Conservation (phyloP, 2,329 filamentous ascomycete genomes). For the Cladosporium sp. region DNA sequence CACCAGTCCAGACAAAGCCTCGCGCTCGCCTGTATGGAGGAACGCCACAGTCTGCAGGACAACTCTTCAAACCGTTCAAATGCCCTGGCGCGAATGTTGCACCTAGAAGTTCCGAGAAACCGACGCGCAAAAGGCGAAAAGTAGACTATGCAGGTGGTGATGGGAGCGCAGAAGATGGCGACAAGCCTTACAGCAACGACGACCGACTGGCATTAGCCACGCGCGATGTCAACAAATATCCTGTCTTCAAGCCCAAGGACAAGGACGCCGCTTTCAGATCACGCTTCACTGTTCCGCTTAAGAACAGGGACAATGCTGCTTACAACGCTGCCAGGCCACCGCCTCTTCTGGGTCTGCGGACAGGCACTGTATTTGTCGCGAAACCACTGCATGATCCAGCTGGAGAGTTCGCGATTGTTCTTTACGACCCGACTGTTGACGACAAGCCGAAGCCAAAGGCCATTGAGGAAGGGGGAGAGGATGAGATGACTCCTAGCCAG, state of each 20-base stretch:
- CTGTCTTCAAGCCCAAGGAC: constrained; percentile 85
- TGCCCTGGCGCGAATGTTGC: constrained; percentile 77
- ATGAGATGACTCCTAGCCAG: constrained; percentile 37
- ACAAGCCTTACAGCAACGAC: constrained; percentile 81
- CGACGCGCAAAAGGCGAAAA: constrained; percentile 80
- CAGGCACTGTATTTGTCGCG: constrained; percentile 78
- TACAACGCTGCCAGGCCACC: constrained; percentile 80
- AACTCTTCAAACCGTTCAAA: constrained; percentile 80
- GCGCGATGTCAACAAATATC: constrained; percentile 77
- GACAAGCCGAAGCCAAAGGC: constrained; percentile 62
- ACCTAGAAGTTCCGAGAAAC: constrained; percentile 68
- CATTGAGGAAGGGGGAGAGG: constrained; percentile 42
- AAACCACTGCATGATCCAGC: constrained; percentile 91
- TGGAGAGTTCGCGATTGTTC: constrained; percentile 92
- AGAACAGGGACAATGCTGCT: constrained; percentile 68
- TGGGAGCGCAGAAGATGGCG: constrained; percentile 58
- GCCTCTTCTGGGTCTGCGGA: constrained; percentile 80
- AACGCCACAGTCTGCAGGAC: constrained; percentile 62
- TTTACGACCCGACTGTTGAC: constrained; percentile 92
- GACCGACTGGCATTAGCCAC: constrained; percentile 81
- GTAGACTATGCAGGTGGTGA: constrained; percentile 85
- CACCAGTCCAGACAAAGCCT: constrained; percentile 33
- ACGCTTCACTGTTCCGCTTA: constrained; percentile 77
- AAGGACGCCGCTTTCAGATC: constrained; percentile 75
- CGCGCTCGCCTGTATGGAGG: constrained; percentile 44